Evolutionary conservation across 305 asterid genomes (phyloP), one percentile per base, ranked within the genome.

Genomic region (Rubia occidens): DNA sequence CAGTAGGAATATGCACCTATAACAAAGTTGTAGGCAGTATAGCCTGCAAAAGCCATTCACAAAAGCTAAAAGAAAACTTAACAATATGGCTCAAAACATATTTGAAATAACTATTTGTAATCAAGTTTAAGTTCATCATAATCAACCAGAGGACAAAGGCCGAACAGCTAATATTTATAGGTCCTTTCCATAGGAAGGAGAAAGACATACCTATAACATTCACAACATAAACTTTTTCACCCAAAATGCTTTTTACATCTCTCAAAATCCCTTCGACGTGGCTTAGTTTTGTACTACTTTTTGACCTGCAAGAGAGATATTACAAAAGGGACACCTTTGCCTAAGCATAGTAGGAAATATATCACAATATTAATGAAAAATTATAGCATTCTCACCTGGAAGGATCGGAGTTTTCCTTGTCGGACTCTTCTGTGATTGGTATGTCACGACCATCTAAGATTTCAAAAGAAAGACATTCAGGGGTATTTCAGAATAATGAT

Each of bases 1-100:
- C 98, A 93, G 71, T 88, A 93, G 62, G 98, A 93, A 78, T 93
- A 93, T 64, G 98, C 88, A 72, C 98, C 98, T 44, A 93, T 88
- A 51, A 93, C 98, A 68, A 93, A 93, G 81, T 93, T 93, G 78
- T 93, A 93, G n/a, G 96, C 95, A 62, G 90, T 85, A 82, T 93
- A 90, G 51, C 96, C 98, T 91, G 90, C 82, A 80, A 72, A 45
- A 76, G 68, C 21, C 79, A 77, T 63, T 54, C 70, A 72, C 64
- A 68, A 45, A 37, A 17, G 54, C 7, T 53, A 62, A 13, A 20
- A 43, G 37, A 14, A 39, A 24, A 26, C 2, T 66, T 66, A 42
- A 45, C 60, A 64, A 60, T 14, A 71, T 53, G 43, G 40, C 17
- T 40, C 24, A 67, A 49, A 54, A 49, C 60, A 58, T 42, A 35